phyloP scores from a whole-genome alignment of 768 basidiomycete genomes.

The Boletus speciosus region DNA sequence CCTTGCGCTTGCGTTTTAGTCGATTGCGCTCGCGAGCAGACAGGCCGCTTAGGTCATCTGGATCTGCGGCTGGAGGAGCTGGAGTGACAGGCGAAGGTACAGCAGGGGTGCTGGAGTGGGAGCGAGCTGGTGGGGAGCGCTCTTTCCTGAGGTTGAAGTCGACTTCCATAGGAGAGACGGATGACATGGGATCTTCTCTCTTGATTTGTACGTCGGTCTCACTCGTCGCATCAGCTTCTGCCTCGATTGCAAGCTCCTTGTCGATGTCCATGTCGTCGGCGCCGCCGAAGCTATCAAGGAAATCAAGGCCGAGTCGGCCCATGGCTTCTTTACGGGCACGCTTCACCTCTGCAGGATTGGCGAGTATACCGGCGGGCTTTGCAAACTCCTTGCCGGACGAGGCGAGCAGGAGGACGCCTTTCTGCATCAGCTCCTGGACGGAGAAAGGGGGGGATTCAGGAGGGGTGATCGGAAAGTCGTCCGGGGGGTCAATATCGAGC shows the following conservation, averaged over 20 bases:
- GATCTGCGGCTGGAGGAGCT: conserved; percentile 35
- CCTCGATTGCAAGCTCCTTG: conserved; percentile 68
- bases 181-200: conserved; percentile 35
- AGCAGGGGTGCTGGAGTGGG: conserved; percentile 43
- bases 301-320: conserved; percentile 82
- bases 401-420: conserved; percentile 75
- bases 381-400: conserved; percentile 92
- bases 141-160: conserved; percentile 40
- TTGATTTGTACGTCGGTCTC: conserved; percentile 40
- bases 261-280: conserved; percentile 84
- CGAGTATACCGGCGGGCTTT: conserved; percentile 68
- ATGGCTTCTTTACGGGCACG: conserved; percentile 87
- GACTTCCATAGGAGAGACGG: conserved; percentile 45
- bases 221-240: conserved; percentile 45
- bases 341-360: conserved; percentile 76
- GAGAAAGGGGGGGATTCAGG: conserved; percentile 75
- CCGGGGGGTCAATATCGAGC: conserved; percentile 21
- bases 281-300: conserved; percentile 67
- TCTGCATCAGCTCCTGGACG: conserved; percentile 70
- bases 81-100: conserved; percentile 49
- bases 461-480: conserved; percentile 28
- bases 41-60: conserved; percentile 49
- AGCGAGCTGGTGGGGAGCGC: conserved; percentile 39
- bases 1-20: conserved; percentile 91
- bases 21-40: conserved; percentile 93